phyloP scores from a whole-genome alignment of 2,329 filamentous ascomycete species.

The Alternaria arbusti region DNA sequence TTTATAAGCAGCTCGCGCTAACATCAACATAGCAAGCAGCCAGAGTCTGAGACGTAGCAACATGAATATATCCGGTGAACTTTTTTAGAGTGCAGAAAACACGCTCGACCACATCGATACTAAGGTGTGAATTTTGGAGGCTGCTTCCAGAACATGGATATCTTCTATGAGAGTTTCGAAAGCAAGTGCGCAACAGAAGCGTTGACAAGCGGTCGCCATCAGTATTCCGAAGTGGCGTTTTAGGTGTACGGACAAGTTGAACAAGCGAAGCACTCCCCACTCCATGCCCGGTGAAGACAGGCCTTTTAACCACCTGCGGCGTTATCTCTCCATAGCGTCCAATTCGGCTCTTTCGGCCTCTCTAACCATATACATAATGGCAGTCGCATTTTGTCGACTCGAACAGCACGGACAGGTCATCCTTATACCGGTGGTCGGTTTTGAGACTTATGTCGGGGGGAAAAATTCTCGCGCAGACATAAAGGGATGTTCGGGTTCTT shows the following conservation, averaged over 20 bases:
- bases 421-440: not conserved
- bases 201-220: not conserved
- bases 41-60: not conserved
- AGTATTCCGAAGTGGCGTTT: not conserved
- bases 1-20: not conserved
- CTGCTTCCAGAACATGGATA: not conserved
- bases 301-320: rapidly evolving
- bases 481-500: too few relatives aligned
- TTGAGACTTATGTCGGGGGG: not conserved
- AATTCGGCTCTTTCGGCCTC: not conserved
- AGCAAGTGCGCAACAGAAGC: not conserved
- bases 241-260: not conserved
- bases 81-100: not conserved
- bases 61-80: not conserved
- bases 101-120: too few relatives aligned
- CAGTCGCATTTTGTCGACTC: not conserved
- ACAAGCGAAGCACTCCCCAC: not conserved
- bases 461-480: not conserved
- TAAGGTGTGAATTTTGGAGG: too few relatives aligned
- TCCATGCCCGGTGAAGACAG: not conserved
- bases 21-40: not conserved
- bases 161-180: too few relatives aligned
- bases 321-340: rapidly evolving
- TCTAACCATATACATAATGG: not conserved
- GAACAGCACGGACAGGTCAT: not conserved